Evolutionary conservation across 139 green algal species (phyloP).

Genomic region (Nannochloris sp.): DNA sequence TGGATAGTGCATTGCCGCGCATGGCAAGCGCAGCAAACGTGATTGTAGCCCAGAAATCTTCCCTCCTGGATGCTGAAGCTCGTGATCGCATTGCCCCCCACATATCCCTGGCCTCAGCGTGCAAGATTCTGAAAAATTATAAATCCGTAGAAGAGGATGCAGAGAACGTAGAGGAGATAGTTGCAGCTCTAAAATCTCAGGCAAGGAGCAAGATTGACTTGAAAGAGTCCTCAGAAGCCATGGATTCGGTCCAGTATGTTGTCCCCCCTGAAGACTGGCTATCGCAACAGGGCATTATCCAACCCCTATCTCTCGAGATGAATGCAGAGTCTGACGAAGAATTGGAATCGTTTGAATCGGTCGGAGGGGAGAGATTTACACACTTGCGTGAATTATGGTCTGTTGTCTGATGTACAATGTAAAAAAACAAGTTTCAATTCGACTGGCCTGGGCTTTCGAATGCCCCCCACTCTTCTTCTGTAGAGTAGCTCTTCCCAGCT

Average conservation of each 20-base stretch:
- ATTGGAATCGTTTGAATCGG: slow-evolving; percentile 21
- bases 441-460: not conserved
- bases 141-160: not conserved
- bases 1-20: not conserved
- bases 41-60: slow-evolving; percentile 79
- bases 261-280: slow-evolving; percentile 25
- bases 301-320: slow-evolving; percentile 36
- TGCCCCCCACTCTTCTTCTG: slow-evolving; percentile 2
- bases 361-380: not conserved
- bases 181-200: slow-evolving; percentile 8
- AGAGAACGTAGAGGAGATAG: slow-evolving; percentile 18
- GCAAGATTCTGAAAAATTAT: slow-evolving; percentile 53
- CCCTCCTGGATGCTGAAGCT: slow-evolving; percentile 39
- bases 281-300: slow-evolving; percentile 32
- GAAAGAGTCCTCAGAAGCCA: slow-evolving; percentile 5
- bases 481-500: not conserved
- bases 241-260: slow-evolving; percentile 24
- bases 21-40: slow-evolving; percentile 52
- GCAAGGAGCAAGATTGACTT: slow-evolving; percentile 13
- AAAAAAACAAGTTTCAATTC: slow-evolving; percentile 2
- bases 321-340: slow-evolving; percentile 47
- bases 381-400: slow-evolving; percentile 20
- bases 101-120: slow-evolving; percentile 38
- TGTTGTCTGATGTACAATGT: not conserved
- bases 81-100: slow-evolving; percentile 29